phyloP scores from a whole-genome alignment of 192 early-diverging fungal genomes.

The Physocladia obscura region DNA sequence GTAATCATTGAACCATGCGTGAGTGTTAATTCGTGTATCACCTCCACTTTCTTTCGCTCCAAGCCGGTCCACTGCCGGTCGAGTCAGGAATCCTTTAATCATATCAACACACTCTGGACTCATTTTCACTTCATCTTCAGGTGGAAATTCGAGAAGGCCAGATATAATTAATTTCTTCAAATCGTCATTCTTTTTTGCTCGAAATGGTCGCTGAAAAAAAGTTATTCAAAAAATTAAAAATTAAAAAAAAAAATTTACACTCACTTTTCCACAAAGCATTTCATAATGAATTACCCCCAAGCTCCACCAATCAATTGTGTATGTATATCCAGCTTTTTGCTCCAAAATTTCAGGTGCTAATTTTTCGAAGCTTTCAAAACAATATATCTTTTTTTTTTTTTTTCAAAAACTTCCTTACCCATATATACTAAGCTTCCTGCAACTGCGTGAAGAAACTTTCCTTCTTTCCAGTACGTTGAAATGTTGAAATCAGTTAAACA shows the following conservation, averaged over 20 bases:
- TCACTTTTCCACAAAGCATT: conserved; percentile 60
- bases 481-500: conserved; percentile 58
- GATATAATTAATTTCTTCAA: conserved; percentile 70
- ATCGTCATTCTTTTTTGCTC: conserved; percentile 71
- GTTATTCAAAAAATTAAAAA: background rate
- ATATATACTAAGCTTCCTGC: conserved; percentile 74
- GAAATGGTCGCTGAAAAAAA: conserved; percentile 61
- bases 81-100: conserved; percentile 58
- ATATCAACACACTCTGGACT: conserved; percentile 19
- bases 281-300: conserved; percentile 66
- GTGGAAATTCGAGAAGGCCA: conserved; percentile 67
- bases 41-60: conserved; percentile 76
- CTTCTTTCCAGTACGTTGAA: conserved; percentile 46
- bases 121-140: conserved; percentile 25
- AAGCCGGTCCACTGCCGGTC: conserved; percentile 74
- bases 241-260: background rate
- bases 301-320: conserved; percentile 96
- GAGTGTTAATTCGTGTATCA: conserved; percentile 47
- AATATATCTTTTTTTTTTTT: background rate
- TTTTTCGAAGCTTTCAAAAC: background rate
- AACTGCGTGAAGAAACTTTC: conserved; percentile 43
- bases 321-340: conserved; percentile 66
- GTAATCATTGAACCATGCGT: conserved; percentile 43
- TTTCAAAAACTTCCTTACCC: conserved; percentile 37
- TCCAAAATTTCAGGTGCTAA: conserved; percentile 47